Conservation (phyloP, 331 rosid genomes). For the Quercus phellos region DNA sequence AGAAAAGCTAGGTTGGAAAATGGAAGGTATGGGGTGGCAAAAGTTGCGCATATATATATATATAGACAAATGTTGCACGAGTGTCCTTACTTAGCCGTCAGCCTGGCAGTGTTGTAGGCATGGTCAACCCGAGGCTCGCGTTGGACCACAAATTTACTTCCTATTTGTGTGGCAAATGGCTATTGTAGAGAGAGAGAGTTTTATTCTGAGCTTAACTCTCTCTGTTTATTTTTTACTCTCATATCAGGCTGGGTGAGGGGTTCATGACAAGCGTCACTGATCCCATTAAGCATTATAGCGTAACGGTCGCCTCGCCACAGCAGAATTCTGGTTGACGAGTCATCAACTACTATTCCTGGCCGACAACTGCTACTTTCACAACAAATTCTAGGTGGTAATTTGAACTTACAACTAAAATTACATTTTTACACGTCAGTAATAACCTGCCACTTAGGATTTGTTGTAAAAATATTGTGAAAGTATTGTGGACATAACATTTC, state of each 20-base stretch:
- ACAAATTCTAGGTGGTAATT: no score
- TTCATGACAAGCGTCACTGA: conserved; percentile 4
- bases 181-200: background rate
- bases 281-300: no score
- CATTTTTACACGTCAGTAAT: accelerated
- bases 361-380: background rate
- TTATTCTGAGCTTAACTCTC: background rate
- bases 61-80: background rate
- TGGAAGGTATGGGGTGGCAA: conserved; percentile 60
- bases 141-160: conserved; percentile 27
- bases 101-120: conserved; percentile 16
- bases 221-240: background rate
- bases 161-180: conserved; percentile 11
- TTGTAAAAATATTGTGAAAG: no score
- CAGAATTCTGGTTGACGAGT: background rate
- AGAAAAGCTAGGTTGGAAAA: conserved; percentile 43
- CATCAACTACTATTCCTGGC: background rate
- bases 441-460: accelerated
- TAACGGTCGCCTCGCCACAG: no score
- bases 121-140: conserved; percentile 58
- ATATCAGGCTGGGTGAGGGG: background rate
- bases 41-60: conserved; percentile 39
- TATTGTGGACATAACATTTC: no score
- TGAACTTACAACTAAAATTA: no score
- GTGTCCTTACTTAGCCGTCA: conserved; percentile 38